Evolutionary conservation across 352 stramenopile genomes (phyloP).

Genomic region (Phytophthora macrochlamydospora): DNA sequence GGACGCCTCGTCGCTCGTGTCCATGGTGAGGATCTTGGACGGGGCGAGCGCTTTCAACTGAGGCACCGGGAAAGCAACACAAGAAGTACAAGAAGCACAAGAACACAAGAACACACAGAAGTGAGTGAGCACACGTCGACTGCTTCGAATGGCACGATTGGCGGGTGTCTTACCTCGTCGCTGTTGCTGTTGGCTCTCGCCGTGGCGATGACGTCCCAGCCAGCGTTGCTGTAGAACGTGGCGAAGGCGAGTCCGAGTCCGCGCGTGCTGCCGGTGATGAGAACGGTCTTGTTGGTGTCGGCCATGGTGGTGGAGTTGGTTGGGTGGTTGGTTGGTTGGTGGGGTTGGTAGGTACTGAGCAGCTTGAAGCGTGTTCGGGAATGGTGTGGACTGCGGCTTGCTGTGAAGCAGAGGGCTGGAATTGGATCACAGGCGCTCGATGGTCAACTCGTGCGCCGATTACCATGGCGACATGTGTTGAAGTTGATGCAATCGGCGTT

Average conservation of each 20-base stretch:
- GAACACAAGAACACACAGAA: not conserved
- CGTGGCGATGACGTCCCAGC: conserved; percentile 50
- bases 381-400: no score
- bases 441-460: no score
- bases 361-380: no score
- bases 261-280: conserved; percentile 52
- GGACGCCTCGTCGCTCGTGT: conserved; percentile 48
- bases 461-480: no score
- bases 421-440: no score
- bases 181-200: conserved; percentile 36
- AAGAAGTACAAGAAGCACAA: not conserved
- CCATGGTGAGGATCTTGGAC: conserved; percentile 48
- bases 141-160: no score
- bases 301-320: conserved; percentile 7
- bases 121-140: no score
- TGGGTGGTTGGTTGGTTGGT: no score
- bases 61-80: not conserved
- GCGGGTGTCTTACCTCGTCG: conserved; percentile 39
- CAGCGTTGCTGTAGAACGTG: conserved; percentile 42
- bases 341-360: no score
- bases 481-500: no score
- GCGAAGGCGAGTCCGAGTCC: conserved; percentile 50
- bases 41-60: conserved; percentile 25
- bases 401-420: no score
- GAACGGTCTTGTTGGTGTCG: conserved; percentile 38